A percentile compares a stretch with the other conserved stretches of the same genome.
Conservation (phyloP, 1,284 basidiomycete species). For the Microbotryomycetes sp. region DNA sequence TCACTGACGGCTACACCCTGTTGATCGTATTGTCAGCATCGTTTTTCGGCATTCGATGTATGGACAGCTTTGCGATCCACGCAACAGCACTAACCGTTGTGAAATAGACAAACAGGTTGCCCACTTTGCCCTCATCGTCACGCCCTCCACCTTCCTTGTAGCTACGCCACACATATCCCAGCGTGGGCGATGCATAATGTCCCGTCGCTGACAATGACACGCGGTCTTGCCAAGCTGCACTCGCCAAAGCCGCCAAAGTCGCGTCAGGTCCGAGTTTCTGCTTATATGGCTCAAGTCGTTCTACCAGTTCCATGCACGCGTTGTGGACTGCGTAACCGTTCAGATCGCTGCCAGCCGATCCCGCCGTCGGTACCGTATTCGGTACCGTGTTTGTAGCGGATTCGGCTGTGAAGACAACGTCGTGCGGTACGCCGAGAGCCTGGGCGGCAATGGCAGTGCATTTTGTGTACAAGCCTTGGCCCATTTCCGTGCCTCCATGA, state of each 20-base stretch:
- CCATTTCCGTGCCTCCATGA: conserved; percentile 40
- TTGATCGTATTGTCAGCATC: background rate
- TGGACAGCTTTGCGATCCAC: too few relatives aligned
- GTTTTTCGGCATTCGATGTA: too few relatives aligned
- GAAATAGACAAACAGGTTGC: conserved; percentile 37
- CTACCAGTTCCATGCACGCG: conserved; percentile 41
- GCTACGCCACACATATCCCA: conserved; percentile 39
- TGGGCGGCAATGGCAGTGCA: conserved; percentile 41
- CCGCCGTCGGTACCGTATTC: conserved; percentile 40
- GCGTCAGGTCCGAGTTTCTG: conserved; percentile 27
- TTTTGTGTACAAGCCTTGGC: conserved; percentile 40
- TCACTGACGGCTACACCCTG: conserved; percentile 39
- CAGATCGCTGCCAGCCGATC: conserved; percentile 33
- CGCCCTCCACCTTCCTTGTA: background rate
- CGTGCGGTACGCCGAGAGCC: conserved; percentile 38
- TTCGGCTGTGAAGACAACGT: conserved; percentile 39
- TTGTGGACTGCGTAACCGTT: conserved; percentile 38
- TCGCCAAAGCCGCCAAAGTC: conserved; percentile 36
- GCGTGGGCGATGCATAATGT: conserved; percentile 39
- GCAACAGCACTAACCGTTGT: conserved; percentile 10
- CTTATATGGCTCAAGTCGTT: conserved; percentile 34
- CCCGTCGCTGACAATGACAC: conserved; percentile 40
- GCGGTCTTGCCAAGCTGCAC: conserved; percentile 40
- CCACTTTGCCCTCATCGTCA: conserved; percentile 8
- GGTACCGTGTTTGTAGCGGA: conserved; percentile 35